phyloP scores from a whole-genome alignment of 768 basidiomycete species.

The Tulasnella sp. region DNA sequence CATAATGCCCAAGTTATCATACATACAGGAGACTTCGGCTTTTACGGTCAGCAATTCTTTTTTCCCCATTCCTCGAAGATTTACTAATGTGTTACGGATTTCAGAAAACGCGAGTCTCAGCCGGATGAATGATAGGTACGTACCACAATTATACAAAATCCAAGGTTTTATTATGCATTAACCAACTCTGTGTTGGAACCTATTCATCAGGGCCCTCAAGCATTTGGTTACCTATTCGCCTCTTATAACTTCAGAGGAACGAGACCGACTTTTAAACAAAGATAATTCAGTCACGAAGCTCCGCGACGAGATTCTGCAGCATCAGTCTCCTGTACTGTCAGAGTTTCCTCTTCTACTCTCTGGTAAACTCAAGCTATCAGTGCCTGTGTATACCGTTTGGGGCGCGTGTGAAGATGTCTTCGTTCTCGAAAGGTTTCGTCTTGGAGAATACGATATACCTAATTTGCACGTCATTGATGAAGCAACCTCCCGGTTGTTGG shows the following conservation, averaged over 20 bases:
- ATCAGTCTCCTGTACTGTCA: slow-evolving; percentile 43
- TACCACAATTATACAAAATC: slow-evolving; percentile 1
- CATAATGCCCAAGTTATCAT: slow-evolving; percentile 85
- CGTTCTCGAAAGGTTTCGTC: slow-evolving; percentile 85
- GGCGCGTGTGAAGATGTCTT: slow-evolving; percentile 94
- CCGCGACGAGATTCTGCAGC: slow-evolving; percentile 43
- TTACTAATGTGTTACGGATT: slow-evolving; percentile 7
- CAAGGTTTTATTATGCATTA: neutral
- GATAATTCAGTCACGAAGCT: slow-evolving; percentile 56
- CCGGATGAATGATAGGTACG: slow-evolving; percentile 75
- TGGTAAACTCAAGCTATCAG: slow-evolving; percentile 77
- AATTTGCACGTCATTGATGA: slow-evolving; percentile 92
- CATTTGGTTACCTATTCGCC: slow-evolving; percentile 96
- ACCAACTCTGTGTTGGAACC: neutral
- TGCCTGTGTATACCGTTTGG: slow-evolving; percentile 94
- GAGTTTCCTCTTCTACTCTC: slow-evolving; percentile 88
- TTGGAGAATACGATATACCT: slow-evolving; percentile 65
- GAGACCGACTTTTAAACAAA: slow-evolving; percentile 60
- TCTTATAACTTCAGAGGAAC: slow-evolving; percentile 71
- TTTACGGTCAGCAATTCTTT: slow-evolving; percentile 52
- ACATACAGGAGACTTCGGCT: slow-evolving; percentile 98
- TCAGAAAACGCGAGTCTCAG: slow-evolving; percentile 68
- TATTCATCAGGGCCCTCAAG: slow-evolving; percentile 50
- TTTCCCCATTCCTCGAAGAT: slow-evolving; percentile 16
- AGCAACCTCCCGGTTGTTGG: slow-evolving; percentile 82